Evolutionary conservation across 192 early-diverging fungal species (phyloP), one percentile per base, ranked within the genome.

Genomic region (Pecoramyces ruminantium): DNA sequence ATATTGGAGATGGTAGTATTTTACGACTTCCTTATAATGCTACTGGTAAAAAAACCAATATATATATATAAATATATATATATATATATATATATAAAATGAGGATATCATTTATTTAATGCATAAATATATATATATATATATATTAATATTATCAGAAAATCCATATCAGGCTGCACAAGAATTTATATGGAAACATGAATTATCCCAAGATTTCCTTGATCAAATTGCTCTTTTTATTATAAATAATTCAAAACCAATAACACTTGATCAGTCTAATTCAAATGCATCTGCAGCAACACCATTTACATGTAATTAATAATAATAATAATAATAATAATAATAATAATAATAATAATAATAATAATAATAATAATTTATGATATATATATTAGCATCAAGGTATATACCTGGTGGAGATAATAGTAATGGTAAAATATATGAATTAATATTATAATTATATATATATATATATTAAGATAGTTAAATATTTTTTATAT

Each of bases 171-270:
- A 87, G 58, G 95, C 95, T 1, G 98, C 98, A 12, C 96, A 98
- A 84, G 85, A 90, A 29, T 99, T 99, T 82, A 89, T 99, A 30
- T 86, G 89, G 82, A 84, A 87, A 29, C 85, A 99, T 80, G 92
- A 95, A 79, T 87, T 99, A 1, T 83, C 92, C 27, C 92, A 94
- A 85, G 92, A 87, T 13, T 96, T 93, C 81, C 83, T 98, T 82
- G 98, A 99, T 79, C 92, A 96, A 81, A 93, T 99, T 40, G 98
- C 93, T 11, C 89, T 96, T 81, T 99, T 99, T 85, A 97, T 99
- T 58, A 92, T 88, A 13, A 89, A 90, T 78, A 99, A 98, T 84
- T 87, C 96, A 13, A 85, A 90, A 14, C 91, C 85, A 21, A 88
- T 88, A 11, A 86, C 88, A 40, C 25, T 94, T 78, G 93, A 92